phyloP scores from a whole-genome alignment of 192 early-diverging fungal species.

The Gonapodya sp. region DNA sequence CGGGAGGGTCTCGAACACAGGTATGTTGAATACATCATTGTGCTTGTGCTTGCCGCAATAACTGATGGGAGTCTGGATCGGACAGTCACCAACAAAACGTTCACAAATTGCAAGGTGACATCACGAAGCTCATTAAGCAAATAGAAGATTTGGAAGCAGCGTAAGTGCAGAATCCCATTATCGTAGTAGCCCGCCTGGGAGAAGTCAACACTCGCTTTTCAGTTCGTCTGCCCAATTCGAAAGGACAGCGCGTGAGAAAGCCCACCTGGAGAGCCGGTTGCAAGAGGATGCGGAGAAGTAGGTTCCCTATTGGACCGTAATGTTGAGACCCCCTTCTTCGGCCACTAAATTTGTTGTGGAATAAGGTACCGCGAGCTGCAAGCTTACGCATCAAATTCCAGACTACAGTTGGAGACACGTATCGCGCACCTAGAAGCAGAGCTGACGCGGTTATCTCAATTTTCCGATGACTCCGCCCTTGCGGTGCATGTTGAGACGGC shows the following conservation, averaged over 20 bases:
- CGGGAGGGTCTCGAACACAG: background rate
- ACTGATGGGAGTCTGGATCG: no score
- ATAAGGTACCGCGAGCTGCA: background rate
- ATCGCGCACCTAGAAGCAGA: background rate
- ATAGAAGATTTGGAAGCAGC: constrained; percentile 1
- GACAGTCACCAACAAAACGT: background rate
- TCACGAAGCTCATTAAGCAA: background rate
- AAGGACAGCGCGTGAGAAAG: background rate
- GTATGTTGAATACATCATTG: background rate
- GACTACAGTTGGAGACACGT: background rate
- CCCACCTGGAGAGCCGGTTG: background rate
- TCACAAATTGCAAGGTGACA: background rate
- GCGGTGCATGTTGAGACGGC: background rate
- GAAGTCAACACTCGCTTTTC: background rate
- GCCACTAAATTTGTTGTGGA: background rate
- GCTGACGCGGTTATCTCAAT: background rate
- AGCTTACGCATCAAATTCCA: background rate
- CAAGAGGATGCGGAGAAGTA: background rate
- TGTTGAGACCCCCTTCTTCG: background rate
- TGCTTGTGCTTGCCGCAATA: no score
- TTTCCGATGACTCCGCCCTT: background rate
- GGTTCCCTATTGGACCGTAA: no score
- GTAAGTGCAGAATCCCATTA: background rate
- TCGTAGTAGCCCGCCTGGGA: background rate
- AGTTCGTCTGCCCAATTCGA: background rate